A percentile compares a stretch with the other conserved stretches of the same genome.
phyloP scores from a whole-genome alignment of 1,139 yeast genomes.

The Blastobotrys elegans region DNA sequence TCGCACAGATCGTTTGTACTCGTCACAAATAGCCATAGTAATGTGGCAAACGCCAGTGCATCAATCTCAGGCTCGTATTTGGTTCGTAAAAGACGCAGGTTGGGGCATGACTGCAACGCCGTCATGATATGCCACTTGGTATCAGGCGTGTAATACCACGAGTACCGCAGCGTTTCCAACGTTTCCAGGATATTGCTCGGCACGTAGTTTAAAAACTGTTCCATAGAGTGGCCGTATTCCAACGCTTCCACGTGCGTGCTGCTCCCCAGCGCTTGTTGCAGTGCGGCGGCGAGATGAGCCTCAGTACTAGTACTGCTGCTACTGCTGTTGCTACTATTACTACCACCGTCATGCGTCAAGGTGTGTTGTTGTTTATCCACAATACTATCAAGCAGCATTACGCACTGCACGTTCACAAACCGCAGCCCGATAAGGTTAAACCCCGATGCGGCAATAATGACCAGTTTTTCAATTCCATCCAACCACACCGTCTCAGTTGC shows the following conservation, averaged over 20 bases:
- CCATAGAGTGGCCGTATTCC: background rate
- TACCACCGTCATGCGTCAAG: too few relatives aligned
- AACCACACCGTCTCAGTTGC: background rate
- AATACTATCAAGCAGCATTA: background rate
- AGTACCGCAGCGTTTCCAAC: background rate
- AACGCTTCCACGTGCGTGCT: background rate
- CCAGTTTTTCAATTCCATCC: constrained; percentile 1
- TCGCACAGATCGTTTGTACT: background rate
- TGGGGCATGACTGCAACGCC: background rate
- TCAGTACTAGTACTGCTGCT: too few relatives aligned
- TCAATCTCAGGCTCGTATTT: background rate
- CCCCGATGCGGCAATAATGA: constrained; percentile 1
- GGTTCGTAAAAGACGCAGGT: background rate
- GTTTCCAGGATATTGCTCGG: background rate
- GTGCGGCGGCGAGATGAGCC: background rate
- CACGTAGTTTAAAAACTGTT: background rate
- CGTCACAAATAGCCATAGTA: constrained; percentile 2
- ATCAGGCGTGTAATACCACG: constrained; percentile 4
- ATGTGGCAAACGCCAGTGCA: background rate
- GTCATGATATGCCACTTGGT: background rate
- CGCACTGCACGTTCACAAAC: constrained; percentile 3
- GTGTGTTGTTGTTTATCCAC: background rate
- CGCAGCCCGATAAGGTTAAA: constrained; percentile 7
- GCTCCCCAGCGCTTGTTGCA: background rate
- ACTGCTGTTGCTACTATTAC: too few relatives aligned